Conservation (phyloP, 129 eudicot species). For the Chrysanthemum seticuspe region DNA sequence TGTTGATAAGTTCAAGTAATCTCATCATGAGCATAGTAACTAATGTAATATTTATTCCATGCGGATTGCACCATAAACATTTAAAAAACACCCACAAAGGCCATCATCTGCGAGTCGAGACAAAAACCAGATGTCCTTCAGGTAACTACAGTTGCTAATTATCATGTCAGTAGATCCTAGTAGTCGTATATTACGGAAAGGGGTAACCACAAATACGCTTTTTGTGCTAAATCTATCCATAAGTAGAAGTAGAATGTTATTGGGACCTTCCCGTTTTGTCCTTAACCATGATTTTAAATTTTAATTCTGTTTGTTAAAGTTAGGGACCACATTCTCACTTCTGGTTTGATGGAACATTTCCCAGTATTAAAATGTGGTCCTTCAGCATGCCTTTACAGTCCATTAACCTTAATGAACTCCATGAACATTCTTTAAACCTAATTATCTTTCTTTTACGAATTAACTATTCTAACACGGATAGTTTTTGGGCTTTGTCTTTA, state of each 20-base stretch:
- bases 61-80: conserved; percentile 37
- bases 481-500: background rate
- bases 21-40: conserved; percentile 43
- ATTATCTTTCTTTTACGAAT: conserved; percentile 15
- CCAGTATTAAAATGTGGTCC: conserved; percentile 54
- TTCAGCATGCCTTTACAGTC: conserved; percentile 34
- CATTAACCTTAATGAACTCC: conserved; percentile 32
- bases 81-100: conserved; percentile 20
- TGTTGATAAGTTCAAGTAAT: conserved; percentile 13
- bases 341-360: conserved; percentile 34
- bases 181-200: conserved; percentile 33
- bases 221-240: conserved; percentile 30
- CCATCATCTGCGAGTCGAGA: conserved; percentile 22
- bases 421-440: conserved; percentile 31
- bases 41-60: conserved; percentile 22
- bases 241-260: conserved; percentile 52
- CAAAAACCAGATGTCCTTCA: conserved; percentile 53
- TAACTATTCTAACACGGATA: conserved; percentile 23
- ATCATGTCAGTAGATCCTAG: conserved; percentile 41
- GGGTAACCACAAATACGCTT: conserved; percentile 34
- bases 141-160: conserved; percentile 47
- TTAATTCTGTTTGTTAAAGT: conserved; percentile 27
- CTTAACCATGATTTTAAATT: conserved; percentile 34
- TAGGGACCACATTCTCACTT: conserved; percentile 71
- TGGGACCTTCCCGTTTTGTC: conserved; percentile 57